Conservation (phyloP, 2,329 filamentous ascomycete species). For the Pezicula carpinea region DNA sequence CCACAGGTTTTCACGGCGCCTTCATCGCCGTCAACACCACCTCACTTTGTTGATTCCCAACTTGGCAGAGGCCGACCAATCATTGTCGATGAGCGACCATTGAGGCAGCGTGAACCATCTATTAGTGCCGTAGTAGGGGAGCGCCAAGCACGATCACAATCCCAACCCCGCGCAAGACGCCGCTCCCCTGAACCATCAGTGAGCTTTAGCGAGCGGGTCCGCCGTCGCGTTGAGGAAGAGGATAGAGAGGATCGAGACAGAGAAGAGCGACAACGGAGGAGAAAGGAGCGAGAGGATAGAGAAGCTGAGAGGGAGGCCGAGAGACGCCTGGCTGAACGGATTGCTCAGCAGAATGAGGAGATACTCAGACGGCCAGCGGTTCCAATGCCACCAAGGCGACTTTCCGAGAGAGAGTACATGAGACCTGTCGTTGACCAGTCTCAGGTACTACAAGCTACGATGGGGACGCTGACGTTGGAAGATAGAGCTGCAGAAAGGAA, state of each 20-base stretch:
- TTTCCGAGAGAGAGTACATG: conserved; percentile 4
- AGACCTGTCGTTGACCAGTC: conserved; percentile 20
- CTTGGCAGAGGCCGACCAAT: conserved; percentile 19
- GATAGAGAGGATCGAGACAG: background rate
- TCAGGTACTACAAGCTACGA: conserved; percentile 10
- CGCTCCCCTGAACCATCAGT: conserved; percentile 20
- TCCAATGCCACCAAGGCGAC: conserved; percentile 14
- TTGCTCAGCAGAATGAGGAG: conserved; percentile 23
- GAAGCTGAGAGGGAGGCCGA: conserved; percentile 12
- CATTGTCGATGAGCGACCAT: conserved; percentile 24
- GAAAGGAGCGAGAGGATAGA: conserved; percentile 10
- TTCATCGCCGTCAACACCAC: conserved; percentile 20
- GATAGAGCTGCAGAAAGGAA: conserved; percentile 8
- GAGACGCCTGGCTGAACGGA: conserved; percentile 13
- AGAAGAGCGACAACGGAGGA: conserved; percentile 4
- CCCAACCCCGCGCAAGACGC: conserved; percentile 11
- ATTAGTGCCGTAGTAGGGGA: conserved; percentile 15
- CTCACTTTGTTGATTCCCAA: conserved; percentile 10
- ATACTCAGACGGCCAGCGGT: conserved; percentile 23
- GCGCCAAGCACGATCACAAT: conserved; percentile 7
- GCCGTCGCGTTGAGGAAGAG: conserved; percentile 12
- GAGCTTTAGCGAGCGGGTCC: conserved; percentile 12
- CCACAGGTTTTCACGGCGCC: conserved; percentile 33
- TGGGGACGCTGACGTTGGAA: conserved; percentile 13
- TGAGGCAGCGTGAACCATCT: conserved; percentile 10